Evolutionary conservation across 2,329 filamentous ascomycete genomes (phyloP).

Genomic region (Fusarium marasasianum): DNA sequence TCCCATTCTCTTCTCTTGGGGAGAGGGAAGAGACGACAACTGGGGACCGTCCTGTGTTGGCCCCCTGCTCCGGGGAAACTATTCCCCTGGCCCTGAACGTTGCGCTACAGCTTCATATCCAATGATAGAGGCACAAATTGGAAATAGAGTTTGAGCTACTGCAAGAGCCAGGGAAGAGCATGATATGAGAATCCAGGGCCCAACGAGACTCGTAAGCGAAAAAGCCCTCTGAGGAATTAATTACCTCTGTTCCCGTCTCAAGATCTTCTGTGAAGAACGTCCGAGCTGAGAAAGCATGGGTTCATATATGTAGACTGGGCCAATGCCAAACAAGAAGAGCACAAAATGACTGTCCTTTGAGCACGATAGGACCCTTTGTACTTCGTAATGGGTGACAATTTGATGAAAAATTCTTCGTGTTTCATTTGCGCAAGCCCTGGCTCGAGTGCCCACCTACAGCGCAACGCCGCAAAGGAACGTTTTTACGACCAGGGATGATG

Average conservation of each 20-base stretch:
- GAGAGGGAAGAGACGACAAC: not conserved
- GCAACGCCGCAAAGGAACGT: not conserved
- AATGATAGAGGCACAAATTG: not conserved
- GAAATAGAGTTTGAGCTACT: not conserved
- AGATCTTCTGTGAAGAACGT: accelerated
- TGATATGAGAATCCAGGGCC: not conserved
- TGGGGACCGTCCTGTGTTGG: too few relatives aligned
- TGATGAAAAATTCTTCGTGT: not conserved
- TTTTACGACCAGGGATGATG: not conserved
- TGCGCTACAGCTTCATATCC: not conserved
- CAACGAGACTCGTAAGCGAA: not conserved
- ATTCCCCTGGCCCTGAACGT: not conserved
- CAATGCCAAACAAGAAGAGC: accelerated
- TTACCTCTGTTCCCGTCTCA: not conserved
- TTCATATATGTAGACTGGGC: not conserved
- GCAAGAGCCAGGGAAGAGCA: not conserved
- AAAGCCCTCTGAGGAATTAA: not conserved
- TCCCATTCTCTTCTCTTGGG: not conserved
- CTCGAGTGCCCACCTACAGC: not conserved
- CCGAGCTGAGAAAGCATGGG: accelerated
- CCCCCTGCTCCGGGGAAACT: not conserved
- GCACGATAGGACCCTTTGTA: accelerated
- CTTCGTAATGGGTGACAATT: not conserved
- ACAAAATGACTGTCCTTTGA: accelerated
- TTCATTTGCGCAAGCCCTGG: not conserved